Evolutionary conservation across 176 grass and related monocot species (phyloP).

Genomic region (Cymbopogon citratus): DNA sequence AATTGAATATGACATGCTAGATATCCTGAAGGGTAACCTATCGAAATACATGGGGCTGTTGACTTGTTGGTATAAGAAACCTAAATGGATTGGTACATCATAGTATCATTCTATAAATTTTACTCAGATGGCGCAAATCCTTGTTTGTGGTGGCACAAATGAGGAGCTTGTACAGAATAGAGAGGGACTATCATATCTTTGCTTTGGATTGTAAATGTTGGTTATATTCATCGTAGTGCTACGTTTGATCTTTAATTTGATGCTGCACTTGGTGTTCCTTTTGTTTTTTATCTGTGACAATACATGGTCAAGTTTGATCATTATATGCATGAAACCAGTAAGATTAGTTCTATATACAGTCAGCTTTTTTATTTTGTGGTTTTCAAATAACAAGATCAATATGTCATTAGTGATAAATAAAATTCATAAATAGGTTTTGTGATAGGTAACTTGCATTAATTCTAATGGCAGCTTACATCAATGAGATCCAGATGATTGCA

Average conservation of each 20-base stretch:
- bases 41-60: not conserved
- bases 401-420: too few species aligned
- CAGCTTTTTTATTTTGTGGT: not conserved
- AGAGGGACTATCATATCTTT: not conserved
- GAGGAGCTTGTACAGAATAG: not conserved
- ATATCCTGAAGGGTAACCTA: not conserved
- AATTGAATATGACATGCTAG: not conserved
- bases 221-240: not conserved
- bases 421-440: not conserved
- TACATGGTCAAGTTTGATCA: not conserved
- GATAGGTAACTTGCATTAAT: not conserved
- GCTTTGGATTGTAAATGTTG: not conserved
- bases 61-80: not conserved
- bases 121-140: not conserved
- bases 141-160: not conserved
- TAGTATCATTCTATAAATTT: not conserved
- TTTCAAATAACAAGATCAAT: too few species aligned
- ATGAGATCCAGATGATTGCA: too few species aligned
- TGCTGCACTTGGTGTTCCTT: not conserved
- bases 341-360: not conserved
- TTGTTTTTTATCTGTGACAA: not conserved
- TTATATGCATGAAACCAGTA: not conserved
- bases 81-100: not conserved
- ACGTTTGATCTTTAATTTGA: not conserved
- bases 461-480: too few species aligned